Percentiles rank a stretch among this genome's conserved stretches.
Evolutionary conservation across 2,329 filamentous ascomycete species (phyloP).

Genomic region (Grosmannia serpens): DNA sequence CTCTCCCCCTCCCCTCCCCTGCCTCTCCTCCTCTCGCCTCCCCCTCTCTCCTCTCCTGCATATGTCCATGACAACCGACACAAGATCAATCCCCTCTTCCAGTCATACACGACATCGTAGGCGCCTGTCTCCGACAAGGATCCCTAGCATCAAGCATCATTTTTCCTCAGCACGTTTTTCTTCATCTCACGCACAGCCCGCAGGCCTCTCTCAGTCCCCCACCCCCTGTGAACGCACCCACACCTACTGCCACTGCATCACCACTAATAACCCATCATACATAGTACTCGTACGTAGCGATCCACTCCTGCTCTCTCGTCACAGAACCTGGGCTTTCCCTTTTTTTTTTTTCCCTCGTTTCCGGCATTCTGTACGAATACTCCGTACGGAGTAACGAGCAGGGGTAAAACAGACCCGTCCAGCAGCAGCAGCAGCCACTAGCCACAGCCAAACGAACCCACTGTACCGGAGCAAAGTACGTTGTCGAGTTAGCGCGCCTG

Average conservation of each 20-base stretch:
- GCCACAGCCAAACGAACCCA: not conserved
- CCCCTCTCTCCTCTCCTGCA: too few relatives aligned
- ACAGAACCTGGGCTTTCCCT: not conserved
- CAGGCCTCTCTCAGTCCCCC: not conserved
- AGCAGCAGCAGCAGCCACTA: not conserved
- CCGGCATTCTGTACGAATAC: not conserved
- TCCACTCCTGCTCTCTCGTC: not conserved
- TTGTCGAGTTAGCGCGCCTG: slow-evolving; percentile 6
- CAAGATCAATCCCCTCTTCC: too few relatives aligned
- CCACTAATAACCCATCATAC: not conserved
- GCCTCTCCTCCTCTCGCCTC: too few relatives aligned
- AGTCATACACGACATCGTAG: too few relatives aligned
- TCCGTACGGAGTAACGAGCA: not conserved
- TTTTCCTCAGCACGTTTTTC: not conserved
- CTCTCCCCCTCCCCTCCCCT: too few relatives aligned
- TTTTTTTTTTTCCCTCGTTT: not conserved
- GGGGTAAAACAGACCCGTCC: not conserved
- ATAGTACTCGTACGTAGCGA: not conserved
- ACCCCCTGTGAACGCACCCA: not conserved
- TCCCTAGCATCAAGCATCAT: not conserved
- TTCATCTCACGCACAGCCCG: not conserved
- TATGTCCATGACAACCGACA: too few relatives aligned
- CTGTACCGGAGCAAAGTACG: slow-evolving; percentile 7
- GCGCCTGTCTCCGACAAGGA: too few relatives aligned
- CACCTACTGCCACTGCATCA: not conserved